Conservation (phyloP, 2,329 filamentous ascomycete genomes). For the Gaeumannomyces tritici region DNA sequence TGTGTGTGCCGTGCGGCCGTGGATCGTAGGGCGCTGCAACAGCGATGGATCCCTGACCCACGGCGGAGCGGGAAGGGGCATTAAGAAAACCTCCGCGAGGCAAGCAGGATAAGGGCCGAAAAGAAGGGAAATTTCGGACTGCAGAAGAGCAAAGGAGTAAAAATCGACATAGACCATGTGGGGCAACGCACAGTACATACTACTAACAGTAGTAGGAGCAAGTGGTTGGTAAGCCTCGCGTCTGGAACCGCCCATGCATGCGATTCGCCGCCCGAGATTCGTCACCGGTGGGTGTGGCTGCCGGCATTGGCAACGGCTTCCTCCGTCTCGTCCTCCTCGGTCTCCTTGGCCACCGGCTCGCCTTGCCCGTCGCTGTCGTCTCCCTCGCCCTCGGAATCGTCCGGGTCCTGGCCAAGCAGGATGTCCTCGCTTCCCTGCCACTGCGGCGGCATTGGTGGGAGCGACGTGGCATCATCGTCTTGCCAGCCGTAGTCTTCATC, state of each 20-base stretch:
- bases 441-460: constrained; percentile 52
- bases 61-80: neutral
- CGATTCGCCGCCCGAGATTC: neutral
- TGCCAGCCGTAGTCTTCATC: constrained; percentile 68
- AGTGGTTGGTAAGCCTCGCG: neutral
- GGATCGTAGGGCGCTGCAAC: neutral
- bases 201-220: too few relatives aligned
- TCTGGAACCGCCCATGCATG: neutral
- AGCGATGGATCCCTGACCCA: neutral
- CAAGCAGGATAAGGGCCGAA: neutral
- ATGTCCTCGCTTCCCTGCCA: constrained; percentile 60
- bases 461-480: constrained; percentile 52
- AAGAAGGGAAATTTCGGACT: neutral
- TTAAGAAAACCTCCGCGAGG: neutral
- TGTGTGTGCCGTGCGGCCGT: neutral
- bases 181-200: neutral
- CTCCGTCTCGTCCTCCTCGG: neutral
- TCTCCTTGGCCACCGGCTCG: neutral
- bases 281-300: neutral
- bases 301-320: neutral
- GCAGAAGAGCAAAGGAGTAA: neutral
- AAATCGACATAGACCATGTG: too few relatives aligned
- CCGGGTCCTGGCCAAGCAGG: constrained; percentile 25
- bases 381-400: constrained; percentile 8
- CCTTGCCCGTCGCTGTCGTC: constrained; percentile 3